Conservation (phyloP, 805 yeast species). For the Candida verbasci region DNA sequence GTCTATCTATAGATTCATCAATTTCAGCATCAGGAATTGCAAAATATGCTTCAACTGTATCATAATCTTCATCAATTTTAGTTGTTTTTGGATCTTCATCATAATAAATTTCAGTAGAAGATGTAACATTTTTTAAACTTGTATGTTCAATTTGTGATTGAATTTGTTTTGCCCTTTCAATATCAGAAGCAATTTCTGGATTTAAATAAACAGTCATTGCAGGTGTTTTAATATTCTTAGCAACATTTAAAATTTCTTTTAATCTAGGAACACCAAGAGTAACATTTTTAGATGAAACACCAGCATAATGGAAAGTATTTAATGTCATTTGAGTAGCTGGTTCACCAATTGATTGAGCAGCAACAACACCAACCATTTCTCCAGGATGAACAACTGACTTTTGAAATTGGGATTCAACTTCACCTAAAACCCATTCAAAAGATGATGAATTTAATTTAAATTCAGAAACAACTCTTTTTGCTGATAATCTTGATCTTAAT, state of each 20-base stretch:
- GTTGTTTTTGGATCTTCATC: slow-evolving; percentile 98
- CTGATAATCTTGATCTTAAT: slow-evolving; percentile 85
- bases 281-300: slow-evolving; percentile 94
- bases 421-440: slow-evolving; percentile 94
- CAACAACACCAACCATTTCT: slow-evolving; percentile 97
- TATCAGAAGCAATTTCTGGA: slow-evolving; percentile 76
- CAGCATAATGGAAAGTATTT: slow-evolving; percentile 97
- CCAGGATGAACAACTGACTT: slow-evolving; percentile 92
- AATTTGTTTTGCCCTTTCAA: slow-evolving; percentile 89
- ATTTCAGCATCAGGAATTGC: slow-evolving; percentile 97
- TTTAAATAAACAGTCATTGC: slow-evolving; percentile 91
- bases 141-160: slow-evolving; percentile 98
- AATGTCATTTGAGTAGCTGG: slow-evolving; percentile 98
- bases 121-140: slow-evolving; percentile 87
- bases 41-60: slow-evolving; percentile 94
- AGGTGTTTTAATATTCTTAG: slow-evolving; percentile 99
- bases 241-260: slow-evolving; percentile 96
- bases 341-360: slow-evolving; percentile 97
- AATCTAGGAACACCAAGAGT: slow-evolving; percentile 97
- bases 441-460: slow-evolving; percentile 79
- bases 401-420: slow-evolving; percentile 89
- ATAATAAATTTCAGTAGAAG: slow-evolving; percentile 95
- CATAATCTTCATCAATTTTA: slow-evolving; percentile 94
- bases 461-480: slow-evolving; percentile 89
- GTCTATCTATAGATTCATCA: slow-evolving; percentile 88